These are phyloP conservation scores for Magnaporthales sp. DNA, from an alignment of 2,329 filamentous ascomycete genomes.

Conservation along the genomic window DNA sequence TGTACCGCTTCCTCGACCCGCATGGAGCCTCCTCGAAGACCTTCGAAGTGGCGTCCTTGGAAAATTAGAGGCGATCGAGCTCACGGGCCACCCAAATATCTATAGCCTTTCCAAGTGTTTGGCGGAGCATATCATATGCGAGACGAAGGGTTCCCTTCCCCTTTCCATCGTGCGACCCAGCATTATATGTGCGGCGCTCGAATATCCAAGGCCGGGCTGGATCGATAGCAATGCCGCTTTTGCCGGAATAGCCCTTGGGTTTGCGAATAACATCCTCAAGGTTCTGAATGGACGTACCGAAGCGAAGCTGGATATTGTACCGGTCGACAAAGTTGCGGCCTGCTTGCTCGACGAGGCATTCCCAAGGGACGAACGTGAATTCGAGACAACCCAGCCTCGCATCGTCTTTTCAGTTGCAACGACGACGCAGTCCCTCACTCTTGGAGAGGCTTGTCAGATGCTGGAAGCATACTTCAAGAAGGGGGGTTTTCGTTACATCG, in stretches of 20 bases:
- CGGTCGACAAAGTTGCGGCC: background rate
- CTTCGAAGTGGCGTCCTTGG: background rate
- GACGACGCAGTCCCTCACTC: background rate
- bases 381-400: background rate
- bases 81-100: background rate
- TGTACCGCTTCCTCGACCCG: background rate
- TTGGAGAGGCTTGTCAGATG: background rate
- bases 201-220: background rate
- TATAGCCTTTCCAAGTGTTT: background rate
- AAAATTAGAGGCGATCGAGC: background rate
- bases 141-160: background rate
- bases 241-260: background rate
- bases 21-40: background rate
- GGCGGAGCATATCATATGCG: background rate
- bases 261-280: background rate
- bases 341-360: background rate
- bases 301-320: background rate
- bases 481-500: background rate
- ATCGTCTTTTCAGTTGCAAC: background rate
- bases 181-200: background rate
- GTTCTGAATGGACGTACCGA: background rate
- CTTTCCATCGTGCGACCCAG: background rate
- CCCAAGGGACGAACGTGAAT: background rate
- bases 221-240: background rate
- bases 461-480: background rate